These are phyloP conservation scores for Dryas alaskensis DNA, from an alignment of 306 rosid genomes.

Conservation along the genomic window DNA sequence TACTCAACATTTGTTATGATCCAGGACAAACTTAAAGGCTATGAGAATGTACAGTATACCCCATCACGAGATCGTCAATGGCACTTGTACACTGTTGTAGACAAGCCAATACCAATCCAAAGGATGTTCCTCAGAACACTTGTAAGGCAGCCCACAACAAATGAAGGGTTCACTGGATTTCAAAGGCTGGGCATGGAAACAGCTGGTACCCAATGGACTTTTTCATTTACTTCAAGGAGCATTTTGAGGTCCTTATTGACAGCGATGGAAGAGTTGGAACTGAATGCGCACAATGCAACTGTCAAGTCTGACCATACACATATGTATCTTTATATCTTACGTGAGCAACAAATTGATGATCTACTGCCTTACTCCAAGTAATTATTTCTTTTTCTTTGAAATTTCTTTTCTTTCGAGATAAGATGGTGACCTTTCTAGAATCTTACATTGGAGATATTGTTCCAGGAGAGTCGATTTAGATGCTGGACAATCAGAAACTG, in stretches of 20 bases:
- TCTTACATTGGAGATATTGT: slow-evolving; percentile 41
- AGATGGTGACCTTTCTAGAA: slow-evolving; percentile 21
- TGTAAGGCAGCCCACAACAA: slow-evolving; percentile 78
- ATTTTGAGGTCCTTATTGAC: slow-evolving; percentile 83
- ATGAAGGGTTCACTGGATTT: slow-evolving; percentile 66
- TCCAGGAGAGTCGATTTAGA: slow-evolving; percentile 62
- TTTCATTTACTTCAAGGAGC: slow-evolving; percentile 83
- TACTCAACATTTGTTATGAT: slow-evolving; percentile 27
- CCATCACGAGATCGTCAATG: slow-evolving; percentile 98
- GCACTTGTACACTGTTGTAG: slow-evolving; percentile 87
- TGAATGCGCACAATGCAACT: slow-evolving; percentile 78
- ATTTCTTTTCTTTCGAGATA: slow-evolving; percentile 19
- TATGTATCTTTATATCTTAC: slow-evolving; percentile 87
- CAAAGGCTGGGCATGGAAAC: slow-evolving; percentile 52
- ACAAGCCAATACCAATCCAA: slow-evolving; percentile 65
- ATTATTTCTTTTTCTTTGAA: slow-evolving; percentile 27
- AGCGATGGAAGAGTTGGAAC: slow-evolving; percentile 99
- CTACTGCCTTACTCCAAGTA: slow-evolving; percentile 81
- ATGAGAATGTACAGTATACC: slow-evolving; percentile 69
- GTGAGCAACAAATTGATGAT: slow-evolving; percentile 73
- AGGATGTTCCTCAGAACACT: slow-evolving; percentile 97
- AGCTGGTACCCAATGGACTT: slow-evolving; percentile 40
- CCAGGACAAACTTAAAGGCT: slow-evolving; percentile 92
- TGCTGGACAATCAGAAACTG: slow-evolving; percentile 60
- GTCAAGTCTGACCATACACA: slow-evolving; percentile 82